phyloP scores from a whole-genome alignment of 2,329 filamentous ascomycete genomes.

The Gnomoniopsis sp. region DNA sequence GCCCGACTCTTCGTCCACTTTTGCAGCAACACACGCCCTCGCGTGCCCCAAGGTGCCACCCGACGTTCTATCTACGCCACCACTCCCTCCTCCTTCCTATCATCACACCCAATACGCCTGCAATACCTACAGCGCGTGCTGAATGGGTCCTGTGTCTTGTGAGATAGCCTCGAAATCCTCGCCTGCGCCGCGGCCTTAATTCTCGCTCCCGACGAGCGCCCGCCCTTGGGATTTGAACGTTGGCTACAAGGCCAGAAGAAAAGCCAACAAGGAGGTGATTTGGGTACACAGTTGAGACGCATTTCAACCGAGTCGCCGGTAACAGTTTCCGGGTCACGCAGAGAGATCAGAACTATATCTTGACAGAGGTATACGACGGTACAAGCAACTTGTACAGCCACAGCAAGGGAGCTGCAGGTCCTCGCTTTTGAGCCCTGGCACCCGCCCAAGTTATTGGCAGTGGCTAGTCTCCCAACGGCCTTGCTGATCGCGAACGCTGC shows the following conservation, averaged over 20 bases:
- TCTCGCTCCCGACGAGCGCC: slow-evolving; percentile 1
- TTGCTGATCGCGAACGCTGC: slow-evolving; percentile 20
- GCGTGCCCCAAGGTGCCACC: slow-evolving; percentile 9
- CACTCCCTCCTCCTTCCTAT: slow-evolving; percentile 2
- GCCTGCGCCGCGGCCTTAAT: slow-evolving; percentile 2
- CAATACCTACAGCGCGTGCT: slow-evolving; percentile 10
- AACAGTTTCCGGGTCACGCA: not conserved
- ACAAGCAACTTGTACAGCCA: slow-evolving; percentile 11
- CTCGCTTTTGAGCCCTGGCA: slow-evolving; percentile 14
- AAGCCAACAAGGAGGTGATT: slow-evolving; percentile 1
- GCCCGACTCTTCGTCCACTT: not conserved
- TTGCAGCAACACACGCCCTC: slow-evolving; percentile 3
- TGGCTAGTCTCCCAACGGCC: slow-evolving; percentile 12
- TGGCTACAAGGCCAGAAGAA: not conserved
- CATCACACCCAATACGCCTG: slow-evolving; percentile 7
- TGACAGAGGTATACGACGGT: not conserved
- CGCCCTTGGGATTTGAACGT: not conserved
- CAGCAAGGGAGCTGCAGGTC: slow-evolving; percentile 17
- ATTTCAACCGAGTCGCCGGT: slow-evolving; percentile 8
- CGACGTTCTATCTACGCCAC: slow-evolving; percentile 14
- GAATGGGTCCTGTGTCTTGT: slow-evolving; percentile 13
- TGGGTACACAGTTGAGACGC: slow-evolving; percentile 5
- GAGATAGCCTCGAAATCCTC: slow-evolving; percentile 7
- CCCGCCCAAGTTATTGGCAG: slow-evolving; percentile 7
- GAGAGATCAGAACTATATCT: slow-evolving; percentile 8